Base-by-base conservation (phyloP, 768 basidiomycete genomes). In the Cubamyces sp. region DNA sequence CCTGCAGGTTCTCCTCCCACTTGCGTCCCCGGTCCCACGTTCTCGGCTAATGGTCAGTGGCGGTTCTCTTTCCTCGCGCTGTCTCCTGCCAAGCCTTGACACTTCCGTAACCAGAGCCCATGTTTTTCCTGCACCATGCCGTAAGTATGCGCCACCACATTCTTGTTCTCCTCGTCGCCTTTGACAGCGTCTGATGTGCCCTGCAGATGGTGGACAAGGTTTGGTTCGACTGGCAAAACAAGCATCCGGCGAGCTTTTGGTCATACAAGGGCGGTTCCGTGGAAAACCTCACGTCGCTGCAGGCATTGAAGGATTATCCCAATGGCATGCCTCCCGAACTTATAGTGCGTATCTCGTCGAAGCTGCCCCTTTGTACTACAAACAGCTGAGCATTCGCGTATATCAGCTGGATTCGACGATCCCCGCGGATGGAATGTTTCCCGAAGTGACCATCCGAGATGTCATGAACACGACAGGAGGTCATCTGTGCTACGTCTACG, bases 161-260 rank as follows among this genome's bases (percentile, higher is more conserved):
- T 18, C 42, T 18, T 57, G n/a, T 21, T 47, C 7, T 50, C 28
- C 25, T 21, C 19, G 19, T 26, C 19, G 25, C 23, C 8, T 5
- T n/a, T 25, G 54, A 45, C 30, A 46, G n/a, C 25, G 18, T n/a
- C 50, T n/a, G 28, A 18, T 18, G 3, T 12, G 16, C 1, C 43
- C 28, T 30, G 23, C 57, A 72, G 72, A 76, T 75, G 75, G 65
- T 77, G 50, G 76, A 77, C 64, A 75, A 75, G 57, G 55, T 77
- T 16, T 77, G 76, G 76, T 75, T 50, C 52, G 72, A 76, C 51
- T 77, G 76, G 76, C 76, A 77, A 50, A 58, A 60, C 54, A 57
- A 57, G 12, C 45, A 73, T 57, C 28, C 62, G 1, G 51, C 45
- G 5, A 77, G 73, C 62, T 62, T 57, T 51, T 56, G 61, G 48